Base-by-base conservation (phyloP, 179 eudicot genomes). In the Sideroxylon spinosum region DNA sequence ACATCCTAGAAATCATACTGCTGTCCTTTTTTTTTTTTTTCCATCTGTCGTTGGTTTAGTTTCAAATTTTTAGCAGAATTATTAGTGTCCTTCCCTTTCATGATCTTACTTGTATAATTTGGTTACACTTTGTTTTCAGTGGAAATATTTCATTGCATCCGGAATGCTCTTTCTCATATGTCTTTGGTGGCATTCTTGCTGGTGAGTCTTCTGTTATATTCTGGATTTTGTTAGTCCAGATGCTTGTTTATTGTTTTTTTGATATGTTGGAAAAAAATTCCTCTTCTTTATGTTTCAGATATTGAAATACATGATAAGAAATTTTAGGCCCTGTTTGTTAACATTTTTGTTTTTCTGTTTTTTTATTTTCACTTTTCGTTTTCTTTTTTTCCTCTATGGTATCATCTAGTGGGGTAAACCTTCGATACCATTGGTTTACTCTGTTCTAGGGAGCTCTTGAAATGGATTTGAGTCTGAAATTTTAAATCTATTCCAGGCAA, bases 141-240 rank as follows among this genome's bases (percentile, higher is more conserved):
- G 99, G 99, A 78, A 91, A 86, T 84, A 69, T 92, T 73, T 92
- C 98, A 61, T 76, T 90, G 82, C 81, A 78, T 80, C 89, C 87
- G 48, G 93, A 86, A 85, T 26, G 75, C 79, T 81, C 83, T 65
- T 64, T 80, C 44, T 81, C 97, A 68, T 76, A 90, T 84, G 93
- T 95, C 82, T 72, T 77, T 70, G 99, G 99, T 74, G 99, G 99
- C 72, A 95, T 95, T 76, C 97, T 95, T 85, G 99, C 99, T 81
- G 99, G 99, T 95, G 87, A 91, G 96, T 62, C 61, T 37, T 37
- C 80, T 71, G 73, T 78, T 72, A 67, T 68, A 23, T 56, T 69
- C 13, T 68, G 16, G 44, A 55, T n/a, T 70, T 19, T 74, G 63
- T 71, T 32, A 2, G 44, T 71, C 50, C 19, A 26, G 12, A 20